Evolutionary conservation across 2,329 filamentous ascomycete species (phyloP).

Genomic region (Mycosphaerella sp.): DNA sequence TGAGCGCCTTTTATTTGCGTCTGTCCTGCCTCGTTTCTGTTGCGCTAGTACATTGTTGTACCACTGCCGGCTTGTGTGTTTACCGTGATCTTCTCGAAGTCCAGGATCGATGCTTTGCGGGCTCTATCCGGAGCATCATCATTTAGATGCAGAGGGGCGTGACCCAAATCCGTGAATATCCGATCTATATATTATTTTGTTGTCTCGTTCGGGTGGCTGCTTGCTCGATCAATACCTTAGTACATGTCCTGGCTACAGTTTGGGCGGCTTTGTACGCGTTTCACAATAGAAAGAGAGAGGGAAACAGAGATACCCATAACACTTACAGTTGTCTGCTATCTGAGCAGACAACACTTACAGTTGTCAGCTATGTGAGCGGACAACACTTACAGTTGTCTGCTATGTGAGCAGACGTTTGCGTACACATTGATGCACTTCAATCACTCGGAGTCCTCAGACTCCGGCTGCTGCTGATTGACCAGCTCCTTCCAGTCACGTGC

Average conservation of each 20-base stretch:
- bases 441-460: neutral
- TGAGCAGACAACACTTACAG: neutral
- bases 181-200: neutral
- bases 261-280: neutral
- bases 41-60: too few species aligned
- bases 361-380: neutral
- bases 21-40: too few species aligned
- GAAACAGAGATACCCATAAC: neutral
- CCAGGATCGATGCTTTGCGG: too few species aligned
- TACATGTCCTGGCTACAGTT: neutral
- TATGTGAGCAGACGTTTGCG: neutral
- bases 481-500: slow-evolving; percentile 44
- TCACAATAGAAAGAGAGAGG: neutral
- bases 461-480: neutral
- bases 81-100: too few species aligned
- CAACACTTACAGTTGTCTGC: neutral
- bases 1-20: too few species aligned
- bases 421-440: neutral
- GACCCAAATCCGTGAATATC: neutral
- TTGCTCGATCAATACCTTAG: neutral
- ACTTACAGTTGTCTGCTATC: neutral
- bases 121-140: too few species aligned
- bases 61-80: too few species aligned
- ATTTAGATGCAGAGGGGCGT: neutral
- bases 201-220: neutral